Evolutionary conservation across 2,329 filamentous ascomycete species (phyloP).

Genomic region (Rutstroemia sp.): DNA sequence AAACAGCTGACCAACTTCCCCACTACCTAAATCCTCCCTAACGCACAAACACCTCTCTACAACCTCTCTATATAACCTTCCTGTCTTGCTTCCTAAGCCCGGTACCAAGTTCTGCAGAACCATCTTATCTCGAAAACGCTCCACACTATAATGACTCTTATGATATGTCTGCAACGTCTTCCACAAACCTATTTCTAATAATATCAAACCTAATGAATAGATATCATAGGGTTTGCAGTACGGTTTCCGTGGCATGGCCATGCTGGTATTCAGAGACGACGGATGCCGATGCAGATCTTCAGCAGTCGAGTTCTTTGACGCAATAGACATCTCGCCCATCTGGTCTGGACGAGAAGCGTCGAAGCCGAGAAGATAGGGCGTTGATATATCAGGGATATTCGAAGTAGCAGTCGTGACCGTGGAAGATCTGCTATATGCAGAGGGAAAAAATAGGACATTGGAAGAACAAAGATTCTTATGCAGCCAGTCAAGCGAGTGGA

Average conservation of each 20-base stretch:
- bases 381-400: conserved; percentile 35
- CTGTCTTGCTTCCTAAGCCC: conserved; percentile 35
- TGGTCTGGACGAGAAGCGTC: conserved; percentile 34
- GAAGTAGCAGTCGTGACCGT: conserved; percentile 23
- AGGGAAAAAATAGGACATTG: conserved; percentile 39
- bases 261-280: conserved; percentile 29
- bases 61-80: conserved; percentile 34
- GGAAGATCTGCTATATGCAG: conserved; percentile 28
- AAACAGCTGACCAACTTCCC: conserved; percentile 35
- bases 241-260: conserved; percentile 31
- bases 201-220: conserved; percentile 40
- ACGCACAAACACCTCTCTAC: conserved; percentile 36
- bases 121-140: conserved; percentile 37
- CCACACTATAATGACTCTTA: conserved; percentile 36
- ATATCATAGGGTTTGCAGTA: conserved; percentile 36
- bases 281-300: conserved; percentile 41
- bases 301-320: conserved; percentile 33
- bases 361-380: conserved; percentile 34
- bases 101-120: conserved; percentile 36
- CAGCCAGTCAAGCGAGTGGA: conserved; percentile 48
- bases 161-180: conserved; percentile 36
- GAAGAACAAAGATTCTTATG: conserved; percentile 36
- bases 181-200: conserved; percentile 43
- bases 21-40: conserved; percentile 32
- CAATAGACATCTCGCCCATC: conserved; percentile 33